A percentile compares a stretch with the other conserved stretches of the same genome.
phyloP scores from a whole-genome alignment of 495 filamentous ascomycete genomes.

The Acidiella bohemica region DNA sequence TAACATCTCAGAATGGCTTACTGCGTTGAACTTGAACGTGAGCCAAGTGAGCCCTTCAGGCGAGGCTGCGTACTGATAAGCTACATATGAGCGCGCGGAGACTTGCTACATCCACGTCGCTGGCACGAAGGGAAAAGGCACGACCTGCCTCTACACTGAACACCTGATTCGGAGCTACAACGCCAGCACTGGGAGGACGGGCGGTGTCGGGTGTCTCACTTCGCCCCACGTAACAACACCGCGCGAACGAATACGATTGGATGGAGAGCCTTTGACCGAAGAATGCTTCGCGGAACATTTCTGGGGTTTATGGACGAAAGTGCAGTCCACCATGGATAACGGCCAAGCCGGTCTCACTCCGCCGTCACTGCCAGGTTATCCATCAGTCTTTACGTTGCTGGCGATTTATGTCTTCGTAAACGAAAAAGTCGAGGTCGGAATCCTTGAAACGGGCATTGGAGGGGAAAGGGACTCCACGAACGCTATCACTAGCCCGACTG shows the following conservation, averaged over 20 bases:
- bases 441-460: slow-evolving; percentile 14
- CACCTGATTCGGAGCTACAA: slow-evolving; percentile 28
- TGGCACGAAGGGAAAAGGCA: slow-evolving; percentile 40
- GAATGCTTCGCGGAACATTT: slow-evolving; percentile 16
- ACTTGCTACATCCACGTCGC: slow-evolving; percentile 34
- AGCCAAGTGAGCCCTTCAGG: neutral
- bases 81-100: neutral
- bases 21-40: neutral
- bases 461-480: slow-evolving; percentile 20
- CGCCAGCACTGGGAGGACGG: slow-evolving; percentile 4
- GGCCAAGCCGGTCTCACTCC: neutral
- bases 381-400: slow-evolving; percentile 41
- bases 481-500: slow-evolving; percentile 8
- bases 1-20: neutral
- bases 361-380: slow-evolving; percentile 21
- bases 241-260: slow-evolving; percentile 18
- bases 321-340: neutral
- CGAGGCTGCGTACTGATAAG: neutral
- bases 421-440: slow-evolving; percentile 14
- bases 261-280: slow-evolving; percentile 13
- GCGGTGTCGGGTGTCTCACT: slow-evolving; percentile 18
- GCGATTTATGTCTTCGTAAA: slow-evolving; percentile 13
- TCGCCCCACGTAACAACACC: slow-evolving; percentile 13
- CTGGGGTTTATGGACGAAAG: neutral
- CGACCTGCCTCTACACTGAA: slow-evolving; percentile 35